Evolutionary conservation across 1,284 basidiomycete species (phyloP).

Genomic region (Cryptococcus neoformans): DNA sequence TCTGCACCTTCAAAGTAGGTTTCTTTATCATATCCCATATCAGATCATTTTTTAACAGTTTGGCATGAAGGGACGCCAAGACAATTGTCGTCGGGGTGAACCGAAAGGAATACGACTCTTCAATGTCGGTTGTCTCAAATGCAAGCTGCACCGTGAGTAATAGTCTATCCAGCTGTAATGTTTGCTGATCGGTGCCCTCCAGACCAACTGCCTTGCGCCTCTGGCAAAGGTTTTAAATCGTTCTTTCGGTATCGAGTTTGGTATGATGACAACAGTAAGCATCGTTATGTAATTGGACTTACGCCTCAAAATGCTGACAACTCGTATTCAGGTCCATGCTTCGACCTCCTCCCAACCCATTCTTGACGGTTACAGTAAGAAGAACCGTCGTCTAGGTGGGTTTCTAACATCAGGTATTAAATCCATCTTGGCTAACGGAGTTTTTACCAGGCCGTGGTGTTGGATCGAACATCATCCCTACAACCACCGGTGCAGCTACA

Average conservation of each 20-base stretch:
- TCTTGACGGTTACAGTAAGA: constrained; percentile 49
- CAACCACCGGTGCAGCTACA: constrained; percentile 47
- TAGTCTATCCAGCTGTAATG: background rate
- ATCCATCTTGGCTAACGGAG: background rate
- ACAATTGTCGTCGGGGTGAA: constrained; percentile 50
- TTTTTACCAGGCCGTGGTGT: background rate
- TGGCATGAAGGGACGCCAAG: background rate
- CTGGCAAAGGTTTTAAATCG: constrained; percentile 46
- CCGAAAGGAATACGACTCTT: constrained; percentile 28
- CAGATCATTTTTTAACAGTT: background rate
- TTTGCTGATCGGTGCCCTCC: background rate
- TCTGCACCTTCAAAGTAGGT: constrained; percentile 47
- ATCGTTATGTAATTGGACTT: background rate
- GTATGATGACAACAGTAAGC: constrained; percentile 49
- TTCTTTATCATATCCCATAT: background rate
- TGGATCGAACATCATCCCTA: constrained; percentile 47
- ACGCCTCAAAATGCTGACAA: background rate
- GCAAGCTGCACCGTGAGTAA: constrained; percentile 47
- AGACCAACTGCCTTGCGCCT: constrained; percentile 51
- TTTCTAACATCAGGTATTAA: background rate
- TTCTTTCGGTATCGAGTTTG: constrained; percentile 48
- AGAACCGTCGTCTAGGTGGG: constrained; percentile 46
- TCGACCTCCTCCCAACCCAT: constrained; percentile 49
- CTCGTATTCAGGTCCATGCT: constrained; percentile 37
- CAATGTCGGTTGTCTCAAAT: constrained; percentile 24